These are phyloP conservation scores for Elongisporangium senticosum DNA, from an alignment of 352 stramenopile genomes.

Conservation along the genomic window DNA sequence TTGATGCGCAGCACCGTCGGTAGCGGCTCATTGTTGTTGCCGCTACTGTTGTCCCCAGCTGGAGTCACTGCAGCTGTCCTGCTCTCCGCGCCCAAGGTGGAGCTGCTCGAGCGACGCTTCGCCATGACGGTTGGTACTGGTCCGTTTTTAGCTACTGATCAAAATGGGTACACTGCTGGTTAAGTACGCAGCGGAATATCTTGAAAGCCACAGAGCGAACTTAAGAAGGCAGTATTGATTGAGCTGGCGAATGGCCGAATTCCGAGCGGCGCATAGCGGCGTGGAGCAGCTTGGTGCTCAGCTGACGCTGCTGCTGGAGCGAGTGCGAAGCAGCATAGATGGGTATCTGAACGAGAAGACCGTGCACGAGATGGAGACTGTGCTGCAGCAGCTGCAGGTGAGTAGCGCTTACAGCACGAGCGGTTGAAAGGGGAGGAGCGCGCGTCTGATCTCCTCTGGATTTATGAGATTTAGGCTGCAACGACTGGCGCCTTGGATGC, in stretches of 20 bases:
- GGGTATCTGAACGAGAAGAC: not conserved
- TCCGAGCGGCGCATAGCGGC: slow-evolving; percentile 28
- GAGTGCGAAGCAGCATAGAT: not conserved
- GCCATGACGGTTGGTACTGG: slow-evolving; percentile 2
- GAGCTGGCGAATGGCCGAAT: slow-evolving; percentile 40
- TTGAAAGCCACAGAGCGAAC: not conserved
- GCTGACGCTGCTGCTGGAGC: slow-evolving; percentile 23
- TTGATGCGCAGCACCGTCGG: slow-evolving; percentile 80
- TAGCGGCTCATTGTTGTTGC: slow-evolving; percentile 19
- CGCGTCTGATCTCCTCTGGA: not conserved
- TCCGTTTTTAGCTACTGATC: not conserved
- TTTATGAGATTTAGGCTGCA: not conserved
- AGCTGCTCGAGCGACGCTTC: slow-evolving; percentile 5
- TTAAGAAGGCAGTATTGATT: not conserved
- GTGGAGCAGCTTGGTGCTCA: slow-evolving; percentile 38
- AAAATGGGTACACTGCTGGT: not conserved
- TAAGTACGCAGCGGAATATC: not conserved
- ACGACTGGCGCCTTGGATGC: slow-evolving; percentile 17
- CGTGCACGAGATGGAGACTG: not conserved
- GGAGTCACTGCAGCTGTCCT: not conserved
- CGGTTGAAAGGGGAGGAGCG: slow-evolving; percentile 3
- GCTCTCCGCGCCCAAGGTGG: not conserved
- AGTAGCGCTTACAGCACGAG: slow-evolving; percentile 15
- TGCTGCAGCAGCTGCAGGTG: slow-evolving; percentile 3
- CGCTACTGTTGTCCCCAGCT: slow-evolving; percentile 9